phyloP scores from a whole-genome alignment of 257 asterid species.

The Apocynum venetum region DNA sequence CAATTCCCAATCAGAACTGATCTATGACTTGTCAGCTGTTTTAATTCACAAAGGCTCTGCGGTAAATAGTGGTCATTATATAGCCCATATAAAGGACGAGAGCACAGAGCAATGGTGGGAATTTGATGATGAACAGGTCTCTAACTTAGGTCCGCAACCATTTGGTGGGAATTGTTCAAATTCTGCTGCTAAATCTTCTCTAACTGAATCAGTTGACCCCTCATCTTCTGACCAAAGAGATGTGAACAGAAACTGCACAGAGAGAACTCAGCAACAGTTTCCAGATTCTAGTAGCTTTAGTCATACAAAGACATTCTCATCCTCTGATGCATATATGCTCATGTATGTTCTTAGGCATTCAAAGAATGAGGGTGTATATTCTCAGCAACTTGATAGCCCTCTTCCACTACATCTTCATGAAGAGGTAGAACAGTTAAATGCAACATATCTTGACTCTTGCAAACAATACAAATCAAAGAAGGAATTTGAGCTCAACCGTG shows the following conservation, averaged over 20 bases:
- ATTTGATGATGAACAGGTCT: constrained; percentile 90
- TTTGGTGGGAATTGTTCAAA: constrained; percentile 52
- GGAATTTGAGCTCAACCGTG: constrained; percentile 49
- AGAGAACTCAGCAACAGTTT: constrained; percentile 32
- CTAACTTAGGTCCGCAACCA: constrained; percentile 77
- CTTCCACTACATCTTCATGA: constrained; percentile 67
- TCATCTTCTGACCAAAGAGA: constrained; percentile 39
- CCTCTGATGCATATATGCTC: constrained; percentile 96
- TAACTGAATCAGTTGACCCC: constrained; percentile 37
- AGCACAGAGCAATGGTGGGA: constrained; percentile 96
- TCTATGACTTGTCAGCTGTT: constrained; percentile 92
- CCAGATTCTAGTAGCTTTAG: constrained; percentile 38
- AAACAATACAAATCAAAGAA: constrained; percentile 62
- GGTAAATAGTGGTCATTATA: constrained; percentile 92
- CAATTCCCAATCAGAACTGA: constrained; percentile 46
- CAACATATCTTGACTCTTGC: constrained; percentile 52
- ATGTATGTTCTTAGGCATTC: constrained; percentile 67
- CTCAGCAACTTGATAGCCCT: constrained; percentile 32
- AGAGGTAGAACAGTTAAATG: constrained; percentile 60
- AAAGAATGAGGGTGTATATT: constrained; percentile 23
- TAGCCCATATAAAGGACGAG: constrained; percentile 85
- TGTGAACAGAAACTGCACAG: constrained; percentile 35
- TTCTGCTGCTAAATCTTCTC: constrained; percentile 45
- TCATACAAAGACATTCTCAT: constrained; percentile 57
- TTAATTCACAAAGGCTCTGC: constrained; percentile 97